A percentile compares a stretch with the other conserved stretches of the same genome.
phyloP scores from a whole-genome alignment of 2,329 filamentous ascomycete genomes.

The Monilinia vaccinii-corymbosi region DNA sequence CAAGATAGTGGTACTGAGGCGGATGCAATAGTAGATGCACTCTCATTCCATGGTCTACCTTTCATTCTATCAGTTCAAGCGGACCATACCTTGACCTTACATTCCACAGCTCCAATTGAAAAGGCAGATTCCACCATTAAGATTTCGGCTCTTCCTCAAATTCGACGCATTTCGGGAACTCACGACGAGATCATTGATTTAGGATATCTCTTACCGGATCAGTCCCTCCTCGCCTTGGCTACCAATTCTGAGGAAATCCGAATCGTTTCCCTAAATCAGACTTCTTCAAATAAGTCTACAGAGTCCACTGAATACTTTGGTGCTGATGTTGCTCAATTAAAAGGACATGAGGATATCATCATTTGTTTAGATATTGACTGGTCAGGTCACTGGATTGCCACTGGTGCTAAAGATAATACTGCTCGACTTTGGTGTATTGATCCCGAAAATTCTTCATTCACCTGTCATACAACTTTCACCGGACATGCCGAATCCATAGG shows the following conservation, averaged over 20 bases:
- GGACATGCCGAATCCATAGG: conserved; percentile 92
- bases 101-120: conserved; percentile 43
- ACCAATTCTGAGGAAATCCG: conserved; percentile 93
- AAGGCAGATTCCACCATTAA: conserved; percentile 29
- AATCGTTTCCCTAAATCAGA: conserved; percentile 60
- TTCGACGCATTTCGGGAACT: conserved; percentile 83
- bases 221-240: conserved; percentile 76
- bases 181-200: conserved; percentile 97
- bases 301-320: conserved; percentile 61
- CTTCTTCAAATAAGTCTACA: conserved; percentile 17
- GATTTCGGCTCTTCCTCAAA: conserved; percentile 32
- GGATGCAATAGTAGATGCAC: conserved; percentile 61
- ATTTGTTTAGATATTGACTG: conserved; percentile 91
- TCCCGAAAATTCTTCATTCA: conserved; percentile 61
- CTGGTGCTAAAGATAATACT: conserved; percentile 93
- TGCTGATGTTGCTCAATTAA: conserved; percentile 75
- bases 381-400: conserved; percentile 95
- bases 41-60: conserved; percentile 55
- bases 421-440: conserved; percentile 87
- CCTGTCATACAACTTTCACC: conserved; percentile 73
- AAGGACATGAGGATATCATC: conserved; percentile 90
- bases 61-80: conserved; percentile 77
- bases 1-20: conserved; percentile 53
- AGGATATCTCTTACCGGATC: conserved; percentile 72
- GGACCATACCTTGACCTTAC: conserved; percentile 79